Conservation (phyloP, 2,329 filamentous ascomycete genomes). For the Colletotrichum theobromicola region DNA sequence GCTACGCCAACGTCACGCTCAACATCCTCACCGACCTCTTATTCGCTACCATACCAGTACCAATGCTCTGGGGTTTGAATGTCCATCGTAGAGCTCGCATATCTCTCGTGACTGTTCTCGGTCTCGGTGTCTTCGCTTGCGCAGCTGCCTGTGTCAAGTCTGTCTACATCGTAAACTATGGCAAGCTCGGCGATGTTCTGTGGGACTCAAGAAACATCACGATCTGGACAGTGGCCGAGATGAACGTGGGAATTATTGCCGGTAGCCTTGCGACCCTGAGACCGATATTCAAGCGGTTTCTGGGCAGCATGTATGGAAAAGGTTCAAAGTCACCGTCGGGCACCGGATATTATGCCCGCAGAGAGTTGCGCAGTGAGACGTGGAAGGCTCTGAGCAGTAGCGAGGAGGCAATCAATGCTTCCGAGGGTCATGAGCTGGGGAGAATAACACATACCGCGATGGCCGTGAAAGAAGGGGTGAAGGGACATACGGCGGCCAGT, state of each 20-base stretch:
- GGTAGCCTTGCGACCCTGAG: conserved; percentile 38
- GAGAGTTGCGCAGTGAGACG: conserved; percentile 25
- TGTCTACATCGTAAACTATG: conserved; percentile 39
- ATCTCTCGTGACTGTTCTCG: conserved; percentile 45
- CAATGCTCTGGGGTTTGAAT: conserved; percentile 42
- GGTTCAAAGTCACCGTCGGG: conserved; percentile 29
- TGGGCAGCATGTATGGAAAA: conserved; percentile 34
- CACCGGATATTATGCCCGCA: conserved; percentile 27
- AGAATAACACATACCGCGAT: conserved; percentile 22
- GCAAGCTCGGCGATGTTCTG: conserved; percentile 43
- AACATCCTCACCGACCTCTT: conserved; percentile 42
- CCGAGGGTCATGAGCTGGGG: conserved; percentile 21
- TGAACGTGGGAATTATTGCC: conserved; percentile 41
- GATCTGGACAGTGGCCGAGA: conserved; percentile 48
- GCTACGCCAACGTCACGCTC: conserved; percentile 44
- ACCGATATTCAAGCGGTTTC: conserved; percentile 37
- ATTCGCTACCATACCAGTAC: conserved; percentile 42
- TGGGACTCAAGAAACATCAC: conserved; percentile 53
- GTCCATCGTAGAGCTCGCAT: conserved; percentile 44
- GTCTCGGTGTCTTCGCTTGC: conserved; percentile 49
- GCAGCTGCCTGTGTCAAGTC: conserved; percentile 47
- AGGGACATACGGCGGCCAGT: not conserved
- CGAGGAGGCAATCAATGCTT: conserved; percentile 31
- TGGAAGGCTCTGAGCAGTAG: conserved; percentile 26
- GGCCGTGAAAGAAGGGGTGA: conserved; percentile 27